phyloP scores from a whole-genome alignment of 495 filamentous ascomycete species.

The Terfezia claveryi region DNA sequence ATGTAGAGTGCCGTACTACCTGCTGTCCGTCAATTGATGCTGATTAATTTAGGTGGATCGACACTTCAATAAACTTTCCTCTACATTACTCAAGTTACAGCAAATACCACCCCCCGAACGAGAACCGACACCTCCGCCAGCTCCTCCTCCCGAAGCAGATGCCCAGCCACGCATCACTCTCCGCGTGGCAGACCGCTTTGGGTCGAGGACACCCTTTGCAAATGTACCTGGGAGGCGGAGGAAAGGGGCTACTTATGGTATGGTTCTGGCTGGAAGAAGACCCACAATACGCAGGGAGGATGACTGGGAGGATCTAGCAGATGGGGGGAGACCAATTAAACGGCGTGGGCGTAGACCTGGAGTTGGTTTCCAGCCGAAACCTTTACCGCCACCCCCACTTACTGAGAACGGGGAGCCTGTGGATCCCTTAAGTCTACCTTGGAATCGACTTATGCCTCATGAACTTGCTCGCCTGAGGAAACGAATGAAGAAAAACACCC shows the following conservation, averaged over 20 bases:
- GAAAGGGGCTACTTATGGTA: slow-evolving; percentile 1
- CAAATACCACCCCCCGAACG: not conserved
- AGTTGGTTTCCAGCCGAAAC: slow-evolving; percentile 5
- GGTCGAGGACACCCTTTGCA: slow-evolving; percentile 1
- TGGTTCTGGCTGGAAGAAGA: not conserved
- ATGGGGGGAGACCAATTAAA: slow-evolving; percentile 7
- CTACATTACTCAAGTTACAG: slow-evolving; percentile 10
- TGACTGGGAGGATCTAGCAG: slow-evolving; percentile 15
- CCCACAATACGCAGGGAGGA: slow-evolving; percentile 5
- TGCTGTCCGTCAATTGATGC: not conserved
- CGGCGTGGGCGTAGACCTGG: slow-evolving; percentile 7
- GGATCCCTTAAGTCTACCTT: slow-evolving; percentile 62
- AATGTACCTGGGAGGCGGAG: not conserved
- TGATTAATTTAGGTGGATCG: slow-evolving; percentile 35
- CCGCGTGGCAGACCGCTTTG: slow-evolving; percentile 28
- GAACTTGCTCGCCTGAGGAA: slow-evolving; percentile 83
- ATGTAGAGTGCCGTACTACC: slow-evolving; percentile 9
- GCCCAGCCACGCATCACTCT: slow-evolving; percentile 41
- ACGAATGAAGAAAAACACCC: slow-evolving; percentile 96
- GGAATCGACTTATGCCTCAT: slow-evolving; percentile 73
- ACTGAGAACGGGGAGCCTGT: slow-evolving; percentile 17
- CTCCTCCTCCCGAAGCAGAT: slow-evolving; percentile 39
- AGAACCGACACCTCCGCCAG: slow-evolving; percentile 28
- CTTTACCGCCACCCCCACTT: slow-evolving; percentile 8
- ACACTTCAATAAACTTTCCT: slow-evolving; percentile 55